Evolutionary conservation across 2,329 filamentous ascomycete species (phyloP).

Genomic region (Aspergillus amoenus): DNA sequence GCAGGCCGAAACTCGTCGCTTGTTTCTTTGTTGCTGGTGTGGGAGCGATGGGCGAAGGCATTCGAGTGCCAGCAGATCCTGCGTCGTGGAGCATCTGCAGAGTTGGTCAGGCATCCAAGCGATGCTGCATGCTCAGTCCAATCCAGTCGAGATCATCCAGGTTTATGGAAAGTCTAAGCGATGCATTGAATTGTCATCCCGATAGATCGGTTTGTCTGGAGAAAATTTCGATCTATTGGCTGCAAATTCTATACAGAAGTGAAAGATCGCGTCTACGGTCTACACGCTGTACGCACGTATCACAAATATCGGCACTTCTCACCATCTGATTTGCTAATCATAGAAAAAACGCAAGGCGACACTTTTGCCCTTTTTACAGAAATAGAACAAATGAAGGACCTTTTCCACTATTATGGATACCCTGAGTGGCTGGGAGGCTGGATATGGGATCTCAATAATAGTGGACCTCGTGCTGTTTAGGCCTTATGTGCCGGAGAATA

Average conservation of each 20-base stretch:
- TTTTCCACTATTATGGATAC: constrained; percentile 1
- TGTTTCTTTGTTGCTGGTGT: constrained; percentile 4
- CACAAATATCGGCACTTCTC: constrained; percentile 7
- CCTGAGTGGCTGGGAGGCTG: constrained; percentile 11
- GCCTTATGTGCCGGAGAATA: constrained; percentile 18
- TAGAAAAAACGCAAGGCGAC: not conserved
- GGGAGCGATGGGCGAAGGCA: constrained; percentile 10
- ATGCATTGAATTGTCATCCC: not conserved
- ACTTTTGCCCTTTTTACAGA: not conserved
- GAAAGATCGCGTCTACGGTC: not conserved
- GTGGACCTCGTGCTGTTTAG: constrained; percentile 16
- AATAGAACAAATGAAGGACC: constrained; percentile 13
- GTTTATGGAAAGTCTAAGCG: not conserved
- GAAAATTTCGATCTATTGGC: constrained; percentile 14
- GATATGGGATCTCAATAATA: constrained; percentile 5
- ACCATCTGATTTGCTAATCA: constrained; percentile 10
- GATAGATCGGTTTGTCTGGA: not conserved
- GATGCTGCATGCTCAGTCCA: constrained; percentile 16
- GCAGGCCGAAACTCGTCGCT: constrained; percentile 4
- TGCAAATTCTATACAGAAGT: constrained; percentile 11
- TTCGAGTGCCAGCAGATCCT: constrained; percentile 17
- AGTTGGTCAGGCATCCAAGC: constrained; percentile 22
- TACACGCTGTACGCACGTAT: not conserved
- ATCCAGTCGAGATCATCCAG: not conserved
- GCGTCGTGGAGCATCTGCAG: constrained; percentile 21